A percentile compares a stretch with the other conserved stretches of the same genome.
phyloP scores from a whole-genome alignment of 2,329 filamentous ascomycete species.

The Ophiostoma piceae region DNA sequence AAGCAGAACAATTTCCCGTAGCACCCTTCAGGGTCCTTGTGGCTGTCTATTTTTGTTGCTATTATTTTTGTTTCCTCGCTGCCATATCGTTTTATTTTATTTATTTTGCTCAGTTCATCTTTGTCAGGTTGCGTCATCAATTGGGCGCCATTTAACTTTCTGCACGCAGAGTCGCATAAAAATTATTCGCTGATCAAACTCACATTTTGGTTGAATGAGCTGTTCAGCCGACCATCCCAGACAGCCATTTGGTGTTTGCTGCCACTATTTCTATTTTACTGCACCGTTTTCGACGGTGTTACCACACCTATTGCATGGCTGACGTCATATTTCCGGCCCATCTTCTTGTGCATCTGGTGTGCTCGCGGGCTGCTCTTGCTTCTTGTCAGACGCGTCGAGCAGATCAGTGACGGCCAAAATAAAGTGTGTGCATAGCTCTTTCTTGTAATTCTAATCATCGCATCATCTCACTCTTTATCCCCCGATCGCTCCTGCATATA shows the following conservation, averaged over 20 bases:
- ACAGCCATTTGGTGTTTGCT: background rate
- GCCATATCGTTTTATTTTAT: background rate
- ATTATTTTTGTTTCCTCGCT: no score
- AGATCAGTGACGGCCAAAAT: background rate
- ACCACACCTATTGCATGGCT: background rate
- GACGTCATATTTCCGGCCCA: constrained; percentile 7
- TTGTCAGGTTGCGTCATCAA: background rate
- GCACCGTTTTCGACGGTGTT: background rate
- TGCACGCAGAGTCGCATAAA: background rate
- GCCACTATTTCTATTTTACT: background rate
- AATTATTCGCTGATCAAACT: background rate
- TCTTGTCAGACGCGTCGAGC: background rate
- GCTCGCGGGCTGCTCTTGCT: background rate
- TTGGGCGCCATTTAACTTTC: background rate
- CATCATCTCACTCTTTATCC: background rate
- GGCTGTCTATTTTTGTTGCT: background rate
- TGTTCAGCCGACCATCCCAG: background rate
- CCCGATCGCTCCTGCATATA: background rate
- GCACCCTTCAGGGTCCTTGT: no score
- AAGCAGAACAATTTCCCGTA: no score
- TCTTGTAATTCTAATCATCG: background rate
- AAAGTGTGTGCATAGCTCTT: background rate
- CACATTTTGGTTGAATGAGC: background rate
- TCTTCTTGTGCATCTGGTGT: background rate
- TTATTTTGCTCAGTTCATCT: background rate